Conservation (phyloP, 495 filamentous ascomycete species). For the Sphaerosporella brunnea region DNA sequence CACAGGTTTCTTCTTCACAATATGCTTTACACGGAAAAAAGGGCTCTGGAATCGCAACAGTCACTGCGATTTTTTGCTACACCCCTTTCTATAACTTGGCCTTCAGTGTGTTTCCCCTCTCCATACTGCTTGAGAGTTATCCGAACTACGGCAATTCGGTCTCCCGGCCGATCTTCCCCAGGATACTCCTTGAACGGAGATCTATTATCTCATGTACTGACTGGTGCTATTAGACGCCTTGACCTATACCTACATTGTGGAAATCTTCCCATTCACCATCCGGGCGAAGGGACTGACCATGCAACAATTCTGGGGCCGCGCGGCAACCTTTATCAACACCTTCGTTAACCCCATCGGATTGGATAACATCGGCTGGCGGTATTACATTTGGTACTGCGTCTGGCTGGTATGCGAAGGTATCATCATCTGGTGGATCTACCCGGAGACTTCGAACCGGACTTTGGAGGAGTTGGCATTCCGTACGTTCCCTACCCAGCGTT, state of each 20-base stretch:
- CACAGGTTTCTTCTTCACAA: constrained; percentile 40
- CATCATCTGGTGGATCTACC: constrained; percentile 48
- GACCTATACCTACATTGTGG: constrained; percentile 39
- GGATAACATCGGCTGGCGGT: constrained; percentile 42
- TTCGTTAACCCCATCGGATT: constrained; percentile 50
- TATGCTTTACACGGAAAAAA: constrained; percentile 31
- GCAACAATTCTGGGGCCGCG: constrained; percentile 44
- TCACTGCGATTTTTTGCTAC: constrained; percentile 49
- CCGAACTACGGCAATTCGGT: background rate
- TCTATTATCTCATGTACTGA: no score
- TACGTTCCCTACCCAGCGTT: constrained; percentile 27
- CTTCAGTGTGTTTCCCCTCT: constrained; percentile 32
- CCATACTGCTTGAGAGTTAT: background rate
- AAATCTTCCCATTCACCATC: constrained; percentile 45
- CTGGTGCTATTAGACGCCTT: constrained; percentile 4
- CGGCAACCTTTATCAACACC: constrained; percentile 40
- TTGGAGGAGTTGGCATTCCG: constrained; percentile 47
- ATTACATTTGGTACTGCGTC: constrained; percentile 44
- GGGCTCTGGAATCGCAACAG: constrained; percentile 33
- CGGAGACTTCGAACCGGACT: constrained; percentile 43
- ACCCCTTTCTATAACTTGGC: constrained; percentile 48
- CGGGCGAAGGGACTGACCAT: constrained; percentile 44
- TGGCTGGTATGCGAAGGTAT: constrained; percentile 40
- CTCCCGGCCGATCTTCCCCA: no score
- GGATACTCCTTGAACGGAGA: background rate